Percentiles rank a stretch among this genome's conserved stretches.
These are phyloP conservation scores for Podaxis sp. DNA, from an alignment of 768 basidiomycete species.

Conservation along the genomic window DNA sequence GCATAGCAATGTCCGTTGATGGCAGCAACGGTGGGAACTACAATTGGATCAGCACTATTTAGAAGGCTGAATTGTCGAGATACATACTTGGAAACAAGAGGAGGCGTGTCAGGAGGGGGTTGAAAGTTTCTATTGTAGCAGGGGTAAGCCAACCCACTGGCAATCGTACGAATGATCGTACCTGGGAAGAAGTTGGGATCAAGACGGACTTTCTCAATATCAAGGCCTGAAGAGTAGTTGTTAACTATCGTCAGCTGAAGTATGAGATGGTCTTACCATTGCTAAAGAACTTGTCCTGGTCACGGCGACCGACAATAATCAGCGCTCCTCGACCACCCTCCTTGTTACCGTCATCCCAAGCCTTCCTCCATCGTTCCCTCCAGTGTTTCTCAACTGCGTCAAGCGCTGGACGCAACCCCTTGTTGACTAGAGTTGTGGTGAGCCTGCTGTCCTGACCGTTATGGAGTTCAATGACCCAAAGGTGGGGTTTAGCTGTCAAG, in stretches of 20 bases:
- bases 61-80: background rate
- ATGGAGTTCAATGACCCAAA: slow-evolving; percentile 82
- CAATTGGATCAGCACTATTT: background rate
- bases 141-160: slow-evolving; percentile 9
- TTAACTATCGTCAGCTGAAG: background rate
- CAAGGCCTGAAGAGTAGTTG: slow-evolving; percentile 51
- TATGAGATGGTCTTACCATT: slow-evolving; percentile 48
- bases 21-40: slow-evolving; percentile 78
- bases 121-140: slow-evolving; percentile 55
- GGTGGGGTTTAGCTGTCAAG: slow-evolving; percentile 46
- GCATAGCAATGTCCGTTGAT: slow-evolving; percentile 89
- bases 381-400: slow-evolving; percentile 74
- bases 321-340: slow-evolving; percentile 65
- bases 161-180: slow-evolving; percentile 23
- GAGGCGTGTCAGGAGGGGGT: slow-evolving; percentile 68
- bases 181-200: slow-evolving; percentile 68
- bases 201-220: slow-evolving; percentile 48
- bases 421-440: slow-evolving; percentile 53
- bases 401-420: slow-evolving; percentile 66
- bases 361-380: slow-evolving; percentile 49
- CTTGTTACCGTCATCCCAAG: slow-evolving; percentile 41
- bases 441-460: slow-evolving; percentile 76
- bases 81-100: slow-evolving; percentile 72
- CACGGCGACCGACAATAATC: slow-evolving; percentile 70
- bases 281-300: slow-evolving; percentile 88